Percentiles rank a stretch among this genome's conserved stretches.
Conservation (phyloP, 352 stramenopile genomes). For the Lagenidium giganteum region DNA sequence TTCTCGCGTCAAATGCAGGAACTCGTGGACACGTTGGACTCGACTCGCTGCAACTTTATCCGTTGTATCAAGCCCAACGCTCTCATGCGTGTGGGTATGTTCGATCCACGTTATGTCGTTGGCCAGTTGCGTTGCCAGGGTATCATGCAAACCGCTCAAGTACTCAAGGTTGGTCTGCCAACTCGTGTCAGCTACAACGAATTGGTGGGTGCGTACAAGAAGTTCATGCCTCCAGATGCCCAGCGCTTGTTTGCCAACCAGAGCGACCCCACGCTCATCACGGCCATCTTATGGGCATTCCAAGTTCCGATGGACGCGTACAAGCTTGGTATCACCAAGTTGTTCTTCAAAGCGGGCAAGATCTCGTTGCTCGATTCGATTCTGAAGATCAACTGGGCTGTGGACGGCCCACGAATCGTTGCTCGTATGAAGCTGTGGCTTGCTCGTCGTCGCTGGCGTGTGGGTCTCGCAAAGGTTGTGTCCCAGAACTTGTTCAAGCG, state of each 20-base stretch:
- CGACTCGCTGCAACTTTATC: constrained; percentile 87
- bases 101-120: constrained; percentile 77
- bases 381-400: constrained; percentile 67
- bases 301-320: constrained; percentile 74
- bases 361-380: constrained; percentile 73
- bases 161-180: constrained; percentile 81
- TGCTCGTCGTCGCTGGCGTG: constrained; percentile 62
- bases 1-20: constrained; percentile 80
- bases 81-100: constrained; percentile 63
- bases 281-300: constrained; percentile 82
- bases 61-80: constrained; percentile 88
- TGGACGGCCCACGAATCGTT: constrained; percentile 54
- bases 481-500: constrained; percentile 48
- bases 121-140: constrained; percentile 81
- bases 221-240: constrained; percentile 58
- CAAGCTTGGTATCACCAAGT: constrained; percentile 72
- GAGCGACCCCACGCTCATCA: constrained; percentile 69
- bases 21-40: constrained; percentile 70
- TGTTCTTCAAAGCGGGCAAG: constrained; percentile 77
- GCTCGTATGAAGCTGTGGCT: constrained; percentile 67
- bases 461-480: constrained; percentile 61
- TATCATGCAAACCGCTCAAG: constrained; percentile 85
- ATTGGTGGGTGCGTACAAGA: constrained; percentile 63
- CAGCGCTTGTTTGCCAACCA: constrained; percentile 68
- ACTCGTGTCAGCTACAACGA: constrained; percentile 79